These are phyloP conservation scores for Sarocladium kiliense DNA, from an alignment of 2,329 filamentous ascomycete genomes.

Conservation along the genomic window DNA sequence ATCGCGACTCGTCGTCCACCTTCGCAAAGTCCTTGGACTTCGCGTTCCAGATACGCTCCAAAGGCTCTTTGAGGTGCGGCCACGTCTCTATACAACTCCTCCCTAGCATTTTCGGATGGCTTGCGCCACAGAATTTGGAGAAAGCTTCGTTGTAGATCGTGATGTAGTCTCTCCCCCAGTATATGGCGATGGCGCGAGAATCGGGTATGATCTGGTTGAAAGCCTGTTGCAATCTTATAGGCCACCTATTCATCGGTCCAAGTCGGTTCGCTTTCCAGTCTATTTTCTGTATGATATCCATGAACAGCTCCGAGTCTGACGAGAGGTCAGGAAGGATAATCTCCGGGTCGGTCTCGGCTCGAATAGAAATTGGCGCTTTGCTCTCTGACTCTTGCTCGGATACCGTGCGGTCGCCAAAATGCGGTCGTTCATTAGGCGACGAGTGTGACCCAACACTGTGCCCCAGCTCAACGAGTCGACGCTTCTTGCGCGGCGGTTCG, in stretches of 20 bases:
- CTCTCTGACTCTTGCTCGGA: slow-evolving; percentile 14
- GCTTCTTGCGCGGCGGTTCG: slow-evolving; percentile 25
- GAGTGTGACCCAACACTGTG: not conserved
- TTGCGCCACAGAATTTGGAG: slow-evolving; percentile 55
- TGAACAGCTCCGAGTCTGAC: slow-evolving; percentile 31
- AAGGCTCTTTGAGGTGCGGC: slow-evolving; percentile 44
- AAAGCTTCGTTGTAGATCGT: slow-evolving; percentile 67
- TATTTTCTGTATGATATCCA: slow-evolving; percentile 33
- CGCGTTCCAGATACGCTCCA: slow-evolving; percentile 24
- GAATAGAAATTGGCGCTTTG: slow-evolving; percentile 22
- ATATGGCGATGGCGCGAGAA: slow-evolving; percentile 50
- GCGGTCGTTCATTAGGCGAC: slow-evolving; percentile 12
- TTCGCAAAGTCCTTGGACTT: slow-evolving; percentile 24
- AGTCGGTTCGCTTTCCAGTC: slow-evolving; percentile 43
- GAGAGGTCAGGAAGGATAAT: slow-evolving; percentile 28
- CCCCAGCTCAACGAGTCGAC: not conserved
- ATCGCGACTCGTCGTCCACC: slow-evolving; percentile 38
- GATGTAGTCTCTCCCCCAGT: slow-evolving; percentile 58
- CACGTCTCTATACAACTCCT: slow-evolving; percentile 54
- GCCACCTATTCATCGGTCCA: slow-evolving; percentile 42
- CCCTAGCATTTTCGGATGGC: slow-evolving; percentile 60
- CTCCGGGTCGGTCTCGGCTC: slow-evolving; percentile 25
- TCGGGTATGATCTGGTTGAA: slow-evolving; percentile 39
- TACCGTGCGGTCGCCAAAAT: not conserved
- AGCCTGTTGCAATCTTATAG: slow-evolving; percentile 38